These are phyloP conservation scores for Aeminium ludgeri DNA, from an alignment of 495 filamentous ascomycete species.

Conservation along the genomic window DNA sequence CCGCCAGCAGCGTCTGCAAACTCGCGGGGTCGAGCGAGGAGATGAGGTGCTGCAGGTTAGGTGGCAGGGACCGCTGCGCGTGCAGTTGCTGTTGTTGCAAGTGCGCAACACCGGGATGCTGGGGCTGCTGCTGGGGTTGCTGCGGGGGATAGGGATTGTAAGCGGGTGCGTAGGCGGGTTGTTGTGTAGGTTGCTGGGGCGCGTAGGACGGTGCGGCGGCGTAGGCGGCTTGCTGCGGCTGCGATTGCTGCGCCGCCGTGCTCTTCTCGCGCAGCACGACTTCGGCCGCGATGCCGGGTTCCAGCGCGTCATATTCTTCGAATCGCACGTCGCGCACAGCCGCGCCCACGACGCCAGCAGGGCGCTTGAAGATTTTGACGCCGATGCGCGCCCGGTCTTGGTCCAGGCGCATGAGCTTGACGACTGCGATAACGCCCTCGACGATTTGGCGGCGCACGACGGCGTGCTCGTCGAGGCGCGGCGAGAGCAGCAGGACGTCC, in stretches of 20 bases:
- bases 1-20: conserved; percentile 55
- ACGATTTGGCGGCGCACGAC: conserved; percentile 71
- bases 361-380: conserved; percentile 73
- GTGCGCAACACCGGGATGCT: conserved; percentile 9
- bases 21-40: conserved; percentile 52
- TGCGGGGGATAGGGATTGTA: too few species aligned
- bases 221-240: conserved; percentile 2
- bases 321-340: conserved; percentile 56
- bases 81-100: conserved; percentile 22
- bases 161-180: conserved; percentile 20
- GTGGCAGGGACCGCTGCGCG: conserved; percentile 7
- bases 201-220: conserved; percentile 19
- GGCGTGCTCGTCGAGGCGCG: conserved; percentile 57
- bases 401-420: conserved; percentile 49
- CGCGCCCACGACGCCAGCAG: too few species aligned
- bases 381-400: conserved; percentile 55
- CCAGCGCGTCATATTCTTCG: conserved; percentile 69
- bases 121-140: conserved; percentile 21
- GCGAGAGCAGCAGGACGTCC: conserved; percentile 58
- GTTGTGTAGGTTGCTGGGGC: conserved; percentile 23
- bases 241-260: conserved; percentile 25
- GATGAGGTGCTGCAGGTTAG: conserved; percentile 40
- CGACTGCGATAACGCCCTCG: conserved; percentile 77
- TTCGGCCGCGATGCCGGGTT: conserved; percentile 57
- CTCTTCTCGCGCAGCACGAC: conserved; percentile 63